Percentiles rank a stretch among this genome's conserved stretches.
phyloP scores from a whole-genome alignment of 1,139 yeast species.

The Taphrina confusa region DNA sequence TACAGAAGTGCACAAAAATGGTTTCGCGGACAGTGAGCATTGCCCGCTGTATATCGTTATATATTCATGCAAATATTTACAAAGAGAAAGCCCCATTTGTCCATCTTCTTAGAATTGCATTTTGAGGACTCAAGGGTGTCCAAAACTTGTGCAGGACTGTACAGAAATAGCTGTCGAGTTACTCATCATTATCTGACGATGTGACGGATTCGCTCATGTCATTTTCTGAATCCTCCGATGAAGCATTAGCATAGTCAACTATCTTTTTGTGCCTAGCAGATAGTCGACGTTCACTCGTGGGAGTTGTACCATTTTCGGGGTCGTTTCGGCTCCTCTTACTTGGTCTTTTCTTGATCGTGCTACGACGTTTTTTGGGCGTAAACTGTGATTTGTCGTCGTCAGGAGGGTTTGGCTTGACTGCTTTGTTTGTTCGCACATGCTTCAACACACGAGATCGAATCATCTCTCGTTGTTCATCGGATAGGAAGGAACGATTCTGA shows the following conservation, averaged over 20 bases:
- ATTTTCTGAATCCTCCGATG: neutral
- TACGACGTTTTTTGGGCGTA: neutral
- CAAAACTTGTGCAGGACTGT: too few relatives aligned
- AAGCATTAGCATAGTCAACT: neutral
- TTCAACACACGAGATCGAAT: neutral
- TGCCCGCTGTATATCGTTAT: too few relatives aligned
- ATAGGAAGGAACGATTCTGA: slow-evolving; percentile 1
- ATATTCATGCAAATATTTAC: too few relatives aligned
- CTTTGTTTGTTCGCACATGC: neutral
- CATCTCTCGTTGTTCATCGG: neutral
- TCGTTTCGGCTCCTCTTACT: neutral
- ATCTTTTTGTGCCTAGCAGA: neutral
- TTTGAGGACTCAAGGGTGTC: too few relatives aligned
- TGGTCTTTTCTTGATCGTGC: neutral
- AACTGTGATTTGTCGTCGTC: neutral
- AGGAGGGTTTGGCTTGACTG: neutral
- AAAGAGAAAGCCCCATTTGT: too few relatives aligned
- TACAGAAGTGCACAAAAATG: too few relatives aligned
- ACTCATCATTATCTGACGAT: neutral
- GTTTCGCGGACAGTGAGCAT: too few relatives aligned
- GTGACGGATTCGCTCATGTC: neutral
- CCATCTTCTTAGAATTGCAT: too few relatives aligned
- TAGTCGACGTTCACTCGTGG: neutral
- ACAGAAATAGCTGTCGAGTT: too few relatives aligned
- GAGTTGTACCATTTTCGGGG: neutral